A percentile compares a stretch with the other conserved stretches of the same genome.
Conservation (phyloP, 2,329 filamentous ascomycete genomes). For the Chaetomiaceae sp. region DNA sequence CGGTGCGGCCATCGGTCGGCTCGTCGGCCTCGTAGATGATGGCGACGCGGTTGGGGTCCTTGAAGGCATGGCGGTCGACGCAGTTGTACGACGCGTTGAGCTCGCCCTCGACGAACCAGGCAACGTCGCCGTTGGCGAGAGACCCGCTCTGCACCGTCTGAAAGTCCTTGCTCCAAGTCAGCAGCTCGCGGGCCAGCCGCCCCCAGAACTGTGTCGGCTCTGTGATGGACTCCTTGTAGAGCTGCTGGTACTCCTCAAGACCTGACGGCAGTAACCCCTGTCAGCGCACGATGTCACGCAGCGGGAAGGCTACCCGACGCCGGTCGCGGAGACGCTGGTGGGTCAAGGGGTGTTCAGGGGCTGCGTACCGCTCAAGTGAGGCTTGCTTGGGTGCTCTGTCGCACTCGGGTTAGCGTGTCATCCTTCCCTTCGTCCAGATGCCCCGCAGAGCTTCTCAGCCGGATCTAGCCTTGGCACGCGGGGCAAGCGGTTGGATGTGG, state of each 20-base stretch:
- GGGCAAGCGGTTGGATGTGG: not conserved
- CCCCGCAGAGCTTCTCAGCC: constrained; percentile 5
- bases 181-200: constrained; percentile 74
- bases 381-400: constrained; percentile 62
- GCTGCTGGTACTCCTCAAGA: constrained; percentile 59
- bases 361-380: constrained; percentile 56
- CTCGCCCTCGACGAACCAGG: constrained; percentile 91
- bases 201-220: constrained; percentile 89
- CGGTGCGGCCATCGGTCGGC: constrained; percentile 73
- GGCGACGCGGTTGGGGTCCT: constrained; percentile 85
- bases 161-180: constrained; percentile 89
- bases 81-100: constrained; percentile 98
- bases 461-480: constrained; percentile 13
- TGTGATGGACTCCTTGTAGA: constrained; percentile 81
- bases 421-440: constrained; percentile 20
- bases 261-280: constrained; percentile 33
- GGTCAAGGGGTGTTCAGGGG: constrained; percentile 7
- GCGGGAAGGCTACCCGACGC: constrained; percentile 5
- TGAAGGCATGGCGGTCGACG: constrained; percentile 92
- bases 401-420: constrained; percentile 32
- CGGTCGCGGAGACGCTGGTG: constrained; percentile 6
- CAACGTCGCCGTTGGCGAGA: constrained; percentile 72
- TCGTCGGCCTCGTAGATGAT: constrained; percentile 99
- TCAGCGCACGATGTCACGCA: constrained; percentile 24
- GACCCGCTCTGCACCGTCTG: constrained; percentile 77